phyloP scores from a whole-genome alignment of 2,329 filamentous ascomycete species.

The Hirsutella rhossiliensis region DNA sequence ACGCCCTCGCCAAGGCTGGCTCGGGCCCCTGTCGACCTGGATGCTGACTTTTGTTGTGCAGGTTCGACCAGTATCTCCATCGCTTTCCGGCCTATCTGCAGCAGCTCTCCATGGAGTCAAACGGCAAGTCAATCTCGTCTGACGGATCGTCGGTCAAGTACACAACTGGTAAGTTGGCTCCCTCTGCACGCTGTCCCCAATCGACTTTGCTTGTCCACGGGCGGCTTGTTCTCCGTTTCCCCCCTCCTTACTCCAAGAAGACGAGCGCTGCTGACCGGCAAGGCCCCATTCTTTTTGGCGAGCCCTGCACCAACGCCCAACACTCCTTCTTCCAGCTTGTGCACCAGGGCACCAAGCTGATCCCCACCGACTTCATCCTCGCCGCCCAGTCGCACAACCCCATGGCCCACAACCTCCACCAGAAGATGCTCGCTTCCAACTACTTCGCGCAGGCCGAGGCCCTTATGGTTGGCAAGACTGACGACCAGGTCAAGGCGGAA shows the following conservation, averaged over 20 bases:
- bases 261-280: background rate
- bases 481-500: constrained; percentile 67
- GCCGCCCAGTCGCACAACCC: constrained; percentile 96
- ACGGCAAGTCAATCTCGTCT: constrained; percentile 92
- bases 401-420: constrained; percentile 81
- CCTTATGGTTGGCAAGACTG: constrained; percentile 81
- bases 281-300: constrained; percentile 86
- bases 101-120: constrained; percentile 99
- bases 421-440: constrained; percentile 90
- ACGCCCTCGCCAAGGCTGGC: background rate
- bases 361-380: constrained; percentile 95
- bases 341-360: constrained; percentile 98
- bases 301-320: constrained; percentile 97
- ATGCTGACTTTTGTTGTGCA: constrained; percentile 19
- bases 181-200: too few species aligned
- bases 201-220: too few species aligned
- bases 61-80: constrained; percentile 97
- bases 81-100: constrained; percentile 98
- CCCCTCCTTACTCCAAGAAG: too few species aligned
- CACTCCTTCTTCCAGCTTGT: constrained; percentile 99
- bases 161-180: constrained; percentile 53
- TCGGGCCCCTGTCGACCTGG: background rate
- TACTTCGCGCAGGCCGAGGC: constrained; percentile 84
- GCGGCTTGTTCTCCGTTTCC: background rate
- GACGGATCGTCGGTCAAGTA: constrained; percentile 88